Evolutionary conservation across 495 filamentous ascomycete genomes (phyloP).

Genomic region (Aspergillus sclerotioniger): DNA sequence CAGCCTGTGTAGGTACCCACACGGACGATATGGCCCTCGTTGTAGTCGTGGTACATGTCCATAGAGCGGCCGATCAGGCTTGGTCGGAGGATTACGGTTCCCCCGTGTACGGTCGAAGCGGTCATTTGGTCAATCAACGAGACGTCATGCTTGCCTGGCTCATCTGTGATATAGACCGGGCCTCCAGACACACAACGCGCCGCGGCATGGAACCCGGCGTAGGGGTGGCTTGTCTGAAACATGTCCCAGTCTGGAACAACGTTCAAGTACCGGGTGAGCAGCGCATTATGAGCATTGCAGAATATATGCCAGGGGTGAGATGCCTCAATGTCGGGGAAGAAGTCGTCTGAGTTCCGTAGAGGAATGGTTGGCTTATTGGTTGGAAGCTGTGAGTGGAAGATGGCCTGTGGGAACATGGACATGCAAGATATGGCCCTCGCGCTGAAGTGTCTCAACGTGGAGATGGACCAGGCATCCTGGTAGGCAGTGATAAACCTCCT

Average conservation of each 20-base stretch:
- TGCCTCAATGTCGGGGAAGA: slow-evolving; percentile 73
- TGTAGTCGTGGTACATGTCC: slow-evolving; percentile 71
- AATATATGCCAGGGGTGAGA: slow-evolving; percentile 95
- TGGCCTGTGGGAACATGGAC: slow-evolving; percentile 76
- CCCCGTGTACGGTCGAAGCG: slow-evolving; percentile 60
- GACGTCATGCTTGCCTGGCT: slow-evolving; percentile 75
- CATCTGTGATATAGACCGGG: slow-evolving; percentile 90
- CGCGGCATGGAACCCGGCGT: slow-evolving; percentile 80
- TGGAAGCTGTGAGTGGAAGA: slow-evolving; percentile 81
- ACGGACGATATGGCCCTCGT: slow-evolving; percentile 69
- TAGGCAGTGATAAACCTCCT: slow-evolving; percentile 68
- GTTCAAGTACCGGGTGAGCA: slow-evolving; percentile 72
- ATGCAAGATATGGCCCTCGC: slow-evolving; percentile 85
- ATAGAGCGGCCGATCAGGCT: slow-evolving; percentile 66
- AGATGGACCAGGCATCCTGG: slow-evolving; percentile 81
- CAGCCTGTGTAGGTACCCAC: slow-evolving; percentile 70
- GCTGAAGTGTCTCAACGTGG: slow-evolving; percentile 73
- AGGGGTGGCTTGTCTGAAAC: slow-evolving; percentile 87
- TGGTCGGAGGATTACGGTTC: slow-evolving; percentile 75
- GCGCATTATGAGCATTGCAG: slow-evolving; percentile 86
- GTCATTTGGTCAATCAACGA: slow-evolving; percentile 76
- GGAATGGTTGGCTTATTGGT: slow-evolving; percentile 65
- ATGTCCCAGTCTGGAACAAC: slow-evolving; percentile 96
- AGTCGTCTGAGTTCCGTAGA: slow-evolving; percentile 90
- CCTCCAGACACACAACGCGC: slow-evolving; percentile 88